Base-by-base conservation (phyloP, 805 yeast species). In the Candida methanosorbosa region DNA sequence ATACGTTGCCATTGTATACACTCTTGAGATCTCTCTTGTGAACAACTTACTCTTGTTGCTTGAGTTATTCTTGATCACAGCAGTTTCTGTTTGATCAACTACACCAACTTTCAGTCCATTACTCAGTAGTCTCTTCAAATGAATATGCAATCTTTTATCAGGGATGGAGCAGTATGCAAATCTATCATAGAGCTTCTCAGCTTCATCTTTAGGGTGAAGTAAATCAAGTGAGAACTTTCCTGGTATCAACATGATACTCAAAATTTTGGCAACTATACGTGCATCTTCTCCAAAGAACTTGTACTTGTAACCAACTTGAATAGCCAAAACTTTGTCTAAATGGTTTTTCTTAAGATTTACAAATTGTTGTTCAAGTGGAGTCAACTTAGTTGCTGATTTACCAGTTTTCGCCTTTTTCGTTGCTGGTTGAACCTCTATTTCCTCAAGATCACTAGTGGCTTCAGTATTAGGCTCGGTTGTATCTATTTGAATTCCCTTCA, bases 251-350 rank as follows among this genome's bases (percentile, higher is more conserved):
- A 77, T 78, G 28, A 84, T 81, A 39, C 81, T 77, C 23, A 87
- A 56, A 11, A 80, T 66, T 32, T 66, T 60, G 11, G 94, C 69
- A 0, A 80, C 95, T 4, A 62, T 59, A 12, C 64, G 66, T 0
- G 97, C 97, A 57, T 90, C 97, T 36, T 77, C 69, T 1, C 94
- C 95, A 52, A 75, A 85, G 40, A 88, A 78, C 49, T 83, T 84
- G 59, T 77, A 92, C 55, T 86, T 87, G 60, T 90, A 92, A 0
- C 98, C 98, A 3, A 84, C 94, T 52, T 92, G 92, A 18, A 90
- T 68, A 0, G 92, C 78, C 8, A 92, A 61, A 2, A 92, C 45
- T 34, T 83, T 83, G 44, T 85, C 95, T 34, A 50, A 50, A 50
- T 90, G 61, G 2, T 56, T 47, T 5, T 56, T 44, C 49, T 87